Percentiles rank a stretch among this genome's conserved stretches.
Evolutionary conservation across 495 filamentous ascomycete species (phyloP).

Genomic region (Xylaria longipes): DNA sequence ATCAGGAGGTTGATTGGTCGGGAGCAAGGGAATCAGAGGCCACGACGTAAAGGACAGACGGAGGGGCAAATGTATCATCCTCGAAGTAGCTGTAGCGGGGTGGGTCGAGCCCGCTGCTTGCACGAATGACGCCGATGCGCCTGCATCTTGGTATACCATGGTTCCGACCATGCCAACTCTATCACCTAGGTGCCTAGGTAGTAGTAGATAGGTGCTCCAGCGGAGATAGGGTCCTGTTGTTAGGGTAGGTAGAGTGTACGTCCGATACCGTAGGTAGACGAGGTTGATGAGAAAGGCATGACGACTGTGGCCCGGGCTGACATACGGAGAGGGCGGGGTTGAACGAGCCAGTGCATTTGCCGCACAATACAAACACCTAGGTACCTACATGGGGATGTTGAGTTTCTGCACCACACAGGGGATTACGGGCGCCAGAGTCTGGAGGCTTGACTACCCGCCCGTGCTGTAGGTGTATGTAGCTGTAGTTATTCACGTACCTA

Average conservation of each 20-base stretch:
- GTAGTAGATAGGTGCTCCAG: too few relatives aligned
- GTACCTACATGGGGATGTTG: too few relatives aligned
- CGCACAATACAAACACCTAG: neutral
- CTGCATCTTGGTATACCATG: neutral
- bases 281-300: slow-evolving; percentile 6
- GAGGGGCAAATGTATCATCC: neutral
- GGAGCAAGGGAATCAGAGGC: neutral
- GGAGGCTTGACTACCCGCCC: neutral
- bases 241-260: neutral
- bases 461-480: neutral
- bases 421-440: neutral
- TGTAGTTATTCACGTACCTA: too few relatives aligned
- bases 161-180: too few relatives aligned
- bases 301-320: neutral
- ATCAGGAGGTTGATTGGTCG: neutral
- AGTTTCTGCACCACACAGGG: neutral
- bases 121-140: neutral
- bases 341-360: neutral
- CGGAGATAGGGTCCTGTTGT: neutral
- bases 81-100: neutral
- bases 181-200: too few relatives aligned
- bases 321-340: neutral
- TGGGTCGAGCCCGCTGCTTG: neutral
- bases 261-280: neutral
- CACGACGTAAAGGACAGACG: slow-evolving; percentile 16